Percentiles rank a stretch among this genome's conserved stretches.
These are phyloP conservation scores for Colletotrichum liaoningense DNA, from an alignment of 2,329 filamentous ascomycete species.

Conservation along the genomic window DNA sequence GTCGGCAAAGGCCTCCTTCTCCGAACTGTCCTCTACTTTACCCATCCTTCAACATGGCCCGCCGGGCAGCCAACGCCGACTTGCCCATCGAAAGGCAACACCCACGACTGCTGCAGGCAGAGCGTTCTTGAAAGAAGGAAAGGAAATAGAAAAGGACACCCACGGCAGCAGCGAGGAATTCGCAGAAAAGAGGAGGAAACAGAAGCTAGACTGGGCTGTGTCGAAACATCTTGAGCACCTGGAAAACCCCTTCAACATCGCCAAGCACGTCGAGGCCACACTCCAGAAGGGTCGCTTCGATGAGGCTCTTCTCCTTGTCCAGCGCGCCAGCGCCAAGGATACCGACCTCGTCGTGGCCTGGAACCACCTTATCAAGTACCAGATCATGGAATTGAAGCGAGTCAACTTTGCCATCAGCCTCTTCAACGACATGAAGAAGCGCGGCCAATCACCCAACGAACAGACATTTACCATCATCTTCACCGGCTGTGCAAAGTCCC, in stretches of 20 bases:
- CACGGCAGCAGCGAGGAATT: background rate
- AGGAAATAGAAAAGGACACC: background rate
- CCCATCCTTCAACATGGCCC: background rate
- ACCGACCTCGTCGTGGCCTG: slow-evolving; percentile 80
- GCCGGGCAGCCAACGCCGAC: background rate
- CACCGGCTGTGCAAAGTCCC: slow-evolving; percentile 74
- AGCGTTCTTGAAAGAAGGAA: background rate
- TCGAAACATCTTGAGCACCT: slow-evolving; percentile 71
- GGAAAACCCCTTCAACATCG: slow-evolving; percentile 79
- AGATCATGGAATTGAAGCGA: slow-evolving; percentile 67
- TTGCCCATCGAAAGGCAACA: background rate
- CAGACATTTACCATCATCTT: slow-evolving; percentile 89
- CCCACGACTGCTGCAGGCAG: background rate
- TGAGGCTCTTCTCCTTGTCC: slow-evolving; percentile 76
- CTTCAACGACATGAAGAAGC: slow-evolving; percentile 99
- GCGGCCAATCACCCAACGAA: slow-evolving; percentile 81
- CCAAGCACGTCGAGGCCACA: slow-evolving; percentile 71
- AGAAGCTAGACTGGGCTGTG: slow-evolving; percentile 50
- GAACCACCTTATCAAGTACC: slow-evolving; percentile 85
- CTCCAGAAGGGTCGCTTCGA: slow-evolving; percentile 70
- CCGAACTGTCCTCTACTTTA: background rate
- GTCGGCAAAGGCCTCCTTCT: background rate
- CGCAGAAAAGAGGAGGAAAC: slow-evolving; percentile 39
- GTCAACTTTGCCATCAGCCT: slow-evolving; percentile 77
- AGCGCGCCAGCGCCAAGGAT: slow-evolving; percentile 71